Conservation (phyloP, 2,329 filamentous ascomycete species). For the Curvularia sp. region DNA sequence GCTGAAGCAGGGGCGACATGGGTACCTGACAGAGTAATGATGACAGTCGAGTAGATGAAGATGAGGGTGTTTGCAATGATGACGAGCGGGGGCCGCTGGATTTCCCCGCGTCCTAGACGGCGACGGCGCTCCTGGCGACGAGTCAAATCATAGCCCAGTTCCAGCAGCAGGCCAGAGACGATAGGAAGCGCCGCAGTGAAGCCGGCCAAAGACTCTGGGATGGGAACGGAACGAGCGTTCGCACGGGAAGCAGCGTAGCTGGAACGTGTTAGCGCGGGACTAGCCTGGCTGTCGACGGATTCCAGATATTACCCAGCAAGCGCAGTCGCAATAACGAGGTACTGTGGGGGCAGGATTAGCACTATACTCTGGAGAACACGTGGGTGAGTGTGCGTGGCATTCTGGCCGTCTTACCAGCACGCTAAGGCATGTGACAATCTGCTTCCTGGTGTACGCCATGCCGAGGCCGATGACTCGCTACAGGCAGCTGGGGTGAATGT, state of each 20-base stretch:
- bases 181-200: conserved; percentile 53
- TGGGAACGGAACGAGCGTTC: conserved; percentile 51
- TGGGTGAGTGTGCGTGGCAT: not conserved
- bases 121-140: conserved; percentile 40
- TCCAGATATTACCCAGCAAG: conserved; percentile 45
- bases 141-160: conserved; percentile 48
- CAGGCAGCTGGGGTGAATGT: not conserved
- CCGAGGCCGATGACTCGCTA: conserved; percentile 4
- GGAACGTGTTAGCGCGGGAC: conserved; percentile 16
- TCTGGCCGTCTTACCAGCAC: conserved; percentile 40
- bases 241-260: conserved; percentile 43
- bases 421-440: conserved; percentile 50
- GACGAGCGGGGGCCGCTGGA: conserved; percentile 44
- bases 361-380: not conserved
- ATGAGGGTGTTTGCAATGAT: conserved; percentile 50
- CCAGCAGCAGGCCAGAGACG: conserved; percentile 53
- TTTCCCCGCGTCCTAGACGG: conserved; percentile 42
- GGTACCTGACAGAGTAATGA: conserved; percentile 56
- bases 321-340: conserved; percentile 51
- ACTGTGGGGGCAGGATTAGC: conserved; percentile 38
- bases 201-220: conserved; percentile 51
- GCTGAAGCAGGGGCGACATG: conserved; percentile 50
- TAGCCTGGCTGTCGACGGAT: not conserved
- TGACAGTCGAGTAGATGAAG: conserved; percentile 52
- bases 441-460: conserved; percentile 50